Base-by-base conservation (phyloP, 495 filamentous ascomycete species). In the Penicillium nucicola region DNA sequence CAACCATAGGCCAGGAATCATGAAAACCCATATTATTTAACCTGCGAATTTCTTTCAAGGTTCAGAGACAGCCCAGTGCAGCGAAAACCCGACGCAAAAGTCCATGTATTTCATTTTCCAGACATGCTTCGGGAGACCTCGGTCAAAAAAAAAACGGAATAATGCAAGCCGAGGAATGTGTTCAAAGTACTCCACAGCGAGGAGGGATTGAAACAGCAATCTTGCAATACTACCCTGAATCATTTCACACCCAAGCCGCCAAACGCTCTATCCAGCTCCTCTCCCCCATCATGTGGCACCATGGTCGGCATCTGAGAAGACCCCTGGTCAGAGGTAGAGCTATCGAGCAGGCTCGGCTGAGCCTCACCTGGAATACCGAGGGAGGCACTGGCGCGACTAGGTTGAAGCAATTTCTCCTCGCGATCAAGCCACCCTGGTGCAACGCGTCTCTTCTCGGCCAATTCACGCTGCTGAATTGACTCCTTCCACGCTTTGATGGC, bases 401-500 rank as follows among this genome's bases (percentile, higher is more conserved):
- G 93, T 71, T 92, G 83, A 39, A 98, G 66, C 46, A 98, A 70
- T 58, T 88, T 81, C 64, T 88, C 85, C 22, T 96, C 89, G 31
- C 89, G 86, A 65, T 98, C 93, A 59, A 98, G 69, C 88, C 92
- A 98, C 1, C 93, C 93, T 13, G 93, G 93, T 34, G 93, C 93
- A 30, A 96, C 78, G 15, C 90, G 77, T 45, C 93, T 69, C 77
- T 96, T 96, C 80, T 97, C 93, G 30, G 89, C 89, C 48, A 98
- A 71, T 49, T 97, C 93, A 41, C 87, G 77, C 42, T 88, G 83
- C 37, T 70, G 68, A 50, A 92, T 85, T 3, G 76, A 72, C 55
- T 83, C 80, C 57, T 92, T 85, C 76, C 93, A 87, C 8, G 77
- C 79, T 41, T 68, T 70, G 41, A 97, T 70, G n/a, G 78, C 76